phyloP scores from a whole-genome alignment of 1,284 basidiomycete genomes.

The Pisolithus thermaeus region DNA sequence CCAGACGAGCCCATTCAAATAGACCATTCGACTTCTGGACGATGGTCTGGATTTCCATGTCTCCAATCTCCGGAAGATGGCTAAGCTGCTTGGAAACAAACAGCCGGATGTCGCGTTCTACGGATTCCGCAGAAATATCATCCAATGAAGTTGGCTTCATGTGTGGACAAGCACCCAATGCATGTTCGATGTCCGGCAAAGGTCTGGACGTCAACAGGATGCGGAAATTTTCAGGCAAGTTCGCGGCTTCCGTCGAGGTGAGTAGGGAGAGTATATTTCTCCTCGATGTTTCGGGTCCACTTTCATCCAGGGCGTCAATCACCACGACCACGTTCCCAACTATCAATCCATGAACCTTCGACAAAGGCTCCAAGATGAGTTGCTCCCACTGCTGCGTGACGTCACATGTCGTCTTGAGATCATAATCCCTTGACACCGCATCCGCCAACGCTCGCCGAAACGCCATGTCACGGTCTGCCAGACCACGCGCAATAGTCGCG shows the following conservation, averaged over 20 bases:
- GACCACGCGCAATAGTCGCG: conserved; percentile 13
- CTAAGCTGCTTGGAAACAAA: background rate
- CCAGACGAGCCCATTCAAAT: conserved; percentile 6
- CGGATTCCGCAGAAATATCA: too few species aligned
- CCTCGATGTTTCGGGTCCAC: background rate
- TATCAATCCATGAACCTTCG: background rate
- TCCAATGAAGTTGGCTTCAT: background rate
- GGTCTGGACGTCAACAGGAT: background rate
- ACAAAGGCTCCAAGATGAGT: too few species aligned
- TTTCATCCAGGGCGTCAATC: background rate
- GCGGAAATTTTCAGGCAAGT: background rate
- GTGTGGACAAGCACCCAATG: background rate
- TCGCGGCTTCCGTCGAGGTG: background rate
- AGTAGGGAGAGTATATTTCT: background rate
- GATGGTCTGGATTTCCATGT: background rate
- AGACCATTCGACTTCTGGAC: background rate
- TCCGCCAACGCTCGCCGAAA: background rate
- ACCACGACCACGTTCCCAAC: background rate
- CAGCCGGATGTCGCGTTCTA: background rate
- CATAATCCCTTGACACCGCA: background rate
- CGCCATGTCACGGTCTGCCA: conserved; percentile 5
- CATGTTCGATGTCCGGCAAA: background rate
- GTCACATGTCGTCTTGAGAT: background rate
- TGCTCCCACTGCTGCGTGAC: too few species aligned
- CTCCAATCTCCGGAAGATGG: background rate